These are phyloP conservation scores for Paspalum notatum DNA, from an alignment of 176 grass and related monocot genomes.

Conservation along the genomic window DNA sequence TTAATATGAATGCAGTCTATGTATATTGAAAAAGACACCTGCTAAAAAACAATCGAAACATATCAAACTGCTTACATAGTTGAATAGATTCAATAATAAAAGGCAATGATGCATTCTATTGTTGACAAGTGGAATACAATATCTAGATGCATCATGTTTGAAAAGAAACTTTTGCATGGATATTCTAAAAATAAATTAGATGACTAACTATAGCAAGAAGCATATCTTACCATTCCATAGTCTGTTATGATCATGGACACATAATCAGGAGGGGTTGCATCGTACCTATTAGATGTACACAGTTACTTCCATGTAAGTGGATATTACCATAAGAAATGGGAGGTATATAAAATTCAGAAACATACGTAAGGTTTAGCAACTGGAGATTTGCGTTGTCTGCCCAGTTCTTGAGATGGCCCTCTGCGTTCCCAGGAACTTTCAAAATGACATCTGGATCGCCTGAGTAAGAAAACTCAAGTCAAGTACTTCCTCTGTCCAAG, in stretches of 20 bases:
- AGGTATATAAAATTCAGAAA: slow-evolving; percentile 18
- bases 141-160: neutral
- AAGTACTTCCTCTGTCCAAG: neutral
- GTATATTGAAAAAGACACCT: neutral
- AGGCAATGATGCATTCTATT: neutral
- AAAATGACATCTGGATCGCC: slow-evolving; percentile 92
- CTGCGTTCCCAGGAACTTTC: slow-evolving; percentile 64
- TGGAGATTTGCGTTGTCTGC: slow-evolving; percentile 84
- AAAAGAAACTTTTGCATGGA: neutral
- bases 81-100: slow-evolving; percentile 8
- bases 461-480: slow-evolving; percentile 40
- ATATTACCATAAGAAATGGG: slow-evolving; percentile 12
- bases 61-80: neutral
- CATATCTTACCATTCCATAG: slow-evolving; percentile 89
- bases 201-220: slow-evolving; percentile 12
- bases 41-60: neutral
- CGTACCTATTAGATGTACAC: slow-evolving; percentile 72
- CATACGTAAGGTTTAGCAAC: slow-evolving; percentile 89
- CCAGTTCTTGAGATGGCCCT: slow-evolving; percentile 69
- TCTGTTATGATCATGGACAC: slow-evolving; percentile 97
- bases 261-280: slow-evolving; percentile 89
- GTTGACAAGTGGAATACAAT: neutral
- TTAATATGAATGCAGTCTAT: slow-evolving; percentile 8
- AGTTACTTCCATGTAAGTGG: slow-evolving; percentile 31
- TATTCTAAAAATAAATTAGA: slow-evolving; percentile 11